Conservation (phyloP, 1,139 yeast species). For the Nakaseomyces glabratus region DNA sequence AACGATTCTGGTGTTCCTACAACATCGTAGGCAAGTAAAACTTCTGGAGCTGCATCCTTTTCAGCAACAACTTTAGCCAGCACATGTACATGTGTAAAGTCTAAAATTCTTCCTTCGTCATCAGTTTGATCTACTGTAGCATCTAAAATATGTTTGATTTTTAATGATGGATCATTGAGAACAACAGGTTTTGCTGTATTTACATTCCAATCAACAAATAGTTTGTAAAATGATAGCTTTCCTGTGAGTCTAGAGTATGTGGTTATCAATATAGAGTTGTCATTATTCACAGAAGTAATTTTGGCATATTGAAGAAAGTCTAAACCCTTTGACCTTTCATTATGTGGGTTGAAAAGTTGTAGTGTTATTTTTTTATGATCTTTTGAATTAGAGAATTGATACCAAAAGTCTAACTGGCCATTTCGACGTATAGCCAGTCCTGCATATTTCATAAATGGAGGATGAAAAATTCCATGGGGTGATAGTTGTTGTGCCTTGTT, state of each 20-base stretch:
- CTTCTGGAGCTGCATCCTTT: slow-evolving; percentile 25
- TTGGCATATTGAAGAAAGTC: slow-evolving; percentile 29
- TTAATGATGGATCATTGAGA: slow-evolving; percentile 27
- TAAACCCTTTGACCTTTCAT: slow-evolving; percentile 23
- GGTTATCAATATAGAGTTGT: slow-evolving; percentile 27
- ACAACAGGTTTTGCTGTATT: slow-evolving; percentile 19
- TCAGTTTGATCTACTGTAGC: slow-evolving; percentile 21
- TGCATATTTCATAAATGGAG: slow-evolving; percentile 32
- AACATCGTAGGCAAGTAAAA: slow-evolving; percentile 23
- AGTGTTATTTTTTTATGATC: slow-evolving; percentile 31
- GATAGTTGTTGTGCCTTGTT: slow-evolving; percentile 30
- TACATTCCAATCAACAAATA: slow-evolving; percentile 29
- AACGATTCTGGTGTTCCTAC: slow-evolving; percentile 22
- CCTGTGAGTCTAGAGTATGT: slow-evolving; percentile 24
- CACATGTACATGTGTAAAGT: slow-evolving; percentile 21
- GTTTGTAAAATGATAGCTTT: slow-evolving; percentile 25
- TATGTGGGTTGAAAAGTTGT: slow-evolving; percentile 21
- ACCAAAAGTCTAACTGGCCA: slow-evolving; percentile 32
- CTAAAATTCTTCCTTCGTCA: slow-evolving; percentile 19
- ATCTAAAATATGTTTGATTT: slow-evolving; percentile 22
- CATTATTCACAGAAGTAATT: slow-evolving; percentile 29
- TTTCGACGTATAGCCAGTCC: slow-evolving; percentile 30
- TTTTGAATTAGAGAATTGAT: slow-evolving; percentile 32
- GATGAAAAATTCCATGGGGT: slow-evolving; percentile 31
- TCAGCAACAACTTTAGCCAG: slow-evolving; percentile 27